A percentile compares a stretch with the other conserved stretches of the same genome.
phyloP scores from a whole-genome alignment of 2,329 filamentous ascomycete species.

The Calonectria pseudoreteaudii region DNA sequence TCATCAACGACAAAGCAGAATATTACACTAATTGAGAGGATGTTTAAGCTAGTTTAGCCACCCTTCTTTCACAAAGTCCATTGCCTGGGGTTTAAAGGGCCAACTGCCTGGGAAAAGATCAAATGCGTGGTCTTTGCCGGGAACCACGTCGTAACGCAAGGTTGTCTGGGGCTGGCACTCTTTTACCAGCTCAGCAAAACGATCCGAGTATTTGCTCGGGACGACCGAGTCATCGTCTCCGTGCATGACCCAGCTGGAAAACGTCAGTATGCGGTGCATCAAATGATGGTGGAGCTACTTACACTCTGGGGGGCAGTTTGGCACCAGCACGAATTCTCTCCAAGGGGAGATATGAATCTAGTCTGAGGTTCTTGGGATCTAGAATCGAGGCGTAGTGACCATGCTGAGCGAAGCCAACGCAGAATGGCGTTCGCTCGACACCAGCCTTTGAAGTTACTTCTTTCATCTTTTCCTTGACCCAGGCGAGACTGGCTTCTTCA shows the following conservation, averaged over 20 bases:
- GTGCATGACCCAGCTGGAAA: constrained; percentile 35
- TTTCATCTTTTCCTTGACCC: constrained; percentile 31
- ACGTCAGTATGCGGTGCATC: not conserved
- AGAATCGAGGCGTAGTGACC: constrained; percentile 29
- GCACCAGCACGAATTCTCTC: constrained; percentile 29
- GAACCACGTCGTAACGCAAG: constrained; percentile 30
- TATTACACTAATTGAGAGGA: not conserved
- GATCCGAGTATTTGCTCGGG: constrained; percentile 5
- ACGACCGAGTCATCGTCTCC: constrained; percentile 33
- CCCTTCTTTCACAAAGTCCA: constrained; percentile 29
- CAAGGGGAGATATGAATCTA: constrained; percentile 24
- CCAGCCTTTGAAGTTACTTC: constrained; percentile 14
- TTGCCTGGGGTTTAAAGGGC: constrained; percentile 26
- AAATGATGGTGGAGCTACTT: not conserved
- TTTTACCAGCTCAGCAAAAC: constrained; percentile 20
- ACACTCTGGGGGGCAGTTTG: constrained; percentile 32
- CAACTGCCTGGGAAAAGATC: constrained; percentile 33
- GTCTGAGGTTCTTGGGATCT: constrained; percentile 25
- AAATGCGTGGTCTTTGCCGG: constrained; percentile 38
- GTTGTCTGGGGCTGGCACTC: constrained; percentile 17
- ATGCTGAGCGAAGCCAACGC: constrained; percentile 25
- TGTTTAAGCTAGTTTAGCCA: constrained; percentile 26
- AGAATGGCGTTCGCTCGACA: constrained; percentile 23
- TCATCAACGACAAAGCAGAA: not conserved
- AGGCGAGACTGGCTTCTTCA: constrained; percentile 23